Evolutionary conservation across 176 grass and related monocot genomes (phyloP), one percentile per base, ranked within the genome.

Genomic region (Musa beccarii): DNA sequence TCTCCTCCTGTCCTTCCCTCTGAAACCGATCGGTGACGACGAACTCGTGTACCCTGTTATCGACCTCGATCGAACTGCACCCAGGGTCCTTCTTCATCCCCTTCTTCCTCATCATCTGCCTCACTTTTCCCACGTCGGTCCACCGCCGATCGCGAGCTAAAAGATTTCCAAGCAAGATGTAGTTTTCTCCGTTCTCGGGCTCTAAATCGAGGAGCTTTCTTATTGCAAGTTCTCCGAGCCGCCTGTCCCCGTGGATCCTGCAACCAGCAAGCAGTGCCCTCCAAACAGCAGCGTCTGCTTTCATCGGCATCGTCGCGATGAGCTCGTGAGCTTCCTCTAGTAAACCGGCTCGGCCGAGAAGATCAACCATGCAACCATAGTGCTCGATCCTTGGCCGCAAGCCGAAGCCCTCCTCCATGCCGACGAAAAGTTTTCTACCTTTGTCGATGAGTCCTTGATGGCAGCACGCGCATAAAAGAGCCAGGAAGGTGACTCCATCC

Each of bases 341-440:
- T 65, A 84, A 61, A 11, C 86, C 90, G 77, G 84, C 84, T 70
- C 81, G 81, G 1, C 84, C 84, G 11, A 92, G 79, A 50, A 92
- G 86, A 73, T 92, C 90, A 1, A 92, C 81, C 81, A 89, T 80
- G 56, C 90, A 92, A 22, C 84, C 83, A 54, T 92, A 92, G 56
- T 92, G 86, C 81, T 89, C 81, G 29, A 89, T 34, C 79, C 76
- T 67, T n/a, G 79, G 90, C 64, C 78, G 49, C 43, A 92, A 68
- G 76, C 86, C 83, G 78, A 56, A 82, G 26, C 50, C 72, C 52
- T 75, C 76, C 78, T 81, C 85, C 34, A 69, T 52, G 50, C 70
- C 72, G 61, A 83, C 11, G 20, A 80, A 80, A 59, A 80, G 29
- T 49, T 52, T 64, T 73, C 69, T 73, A 17, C 78, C 78, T 65